Conservation (phyloP, 2,329 filamentous ascomycete genomes). For the Botryotinia calthae region DNA sequence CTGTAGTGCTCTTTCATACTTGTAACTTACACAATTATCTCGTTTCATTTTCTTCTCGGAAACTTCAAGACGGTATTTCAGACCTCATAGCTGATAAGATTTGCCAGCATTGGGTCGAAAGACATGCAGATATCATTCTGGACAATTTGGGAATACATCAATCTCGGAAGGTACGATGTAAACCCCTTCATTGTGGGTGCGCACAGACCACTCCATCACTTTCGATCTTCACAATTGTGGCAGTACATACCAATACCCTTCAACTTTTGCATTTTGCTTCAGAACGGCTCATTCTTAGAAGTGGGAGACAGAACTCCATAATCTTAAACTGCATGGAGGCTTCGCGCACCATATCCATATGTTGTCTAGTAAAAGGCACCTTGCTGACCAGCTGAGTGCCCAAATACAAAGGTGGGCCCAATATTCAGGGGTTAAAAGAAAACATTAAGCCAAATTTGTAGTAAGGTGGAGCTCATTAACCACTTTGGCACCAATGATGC, state of each 20-base stretch:
- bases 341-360: background rate
- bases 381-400: slow-evolving; percentile 1
- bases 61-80: background rate
- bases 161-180: background rate
- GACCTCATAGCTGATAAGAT: background rate
- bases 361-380: background rate
- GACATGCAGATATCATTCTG: background rate
- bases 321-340: background rate
- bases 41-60: background rate
- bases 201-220: background rate
- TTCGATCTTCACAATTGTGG: background rate
- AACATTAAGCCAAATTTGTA: background rate
- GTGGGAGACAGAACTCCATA: background rate
- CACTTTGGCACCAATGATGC: background rate
- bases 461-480: background rate
- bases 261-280: background rate
- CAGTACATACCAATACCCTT: background rate
- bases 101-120: background rate
- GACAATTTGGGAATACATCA: background rate
- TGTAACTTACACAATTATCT: background rate
- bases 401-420: background rate
- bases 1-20: background rate
- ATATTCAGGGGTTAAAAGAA: background rate
- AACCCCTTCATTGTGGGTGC: background rate
- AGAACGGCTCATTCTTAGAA: background rate